phyloP scores from a whole-genome alignment of 192 early-diverging fungal species.

The Umbelopsis ramanniana region DNA sequence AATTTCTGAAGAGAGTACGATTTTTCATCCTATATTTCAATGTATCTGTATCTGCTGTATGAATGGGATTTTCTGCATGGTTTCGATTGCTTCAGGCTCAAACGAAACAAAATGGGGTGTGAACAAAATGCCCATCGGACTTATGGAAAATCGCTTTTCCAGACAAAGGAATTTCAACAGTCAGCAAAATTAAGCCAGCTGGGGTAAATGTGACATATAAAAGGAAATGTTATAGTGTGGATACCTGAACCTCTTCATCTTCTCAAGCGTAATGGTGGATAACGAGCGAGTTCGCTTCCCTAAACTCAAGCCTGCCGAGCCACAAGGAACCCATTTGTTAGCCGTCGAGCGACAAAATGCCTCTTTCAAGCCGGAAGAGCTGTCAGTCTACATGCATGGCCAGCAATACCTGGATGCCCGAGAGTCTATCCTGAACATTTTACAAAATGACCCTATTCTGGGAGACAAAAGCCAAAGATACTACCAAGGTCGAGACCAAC shows the following conservation, averaged over 20 bases:
- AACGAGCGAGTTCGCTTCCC: slow-evolving; percentile 38
- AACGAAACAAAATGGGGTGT: too few species aligned
- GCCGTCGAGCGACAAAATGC: slow-evolving; percentile 68
- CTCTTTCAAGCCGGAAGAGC: slow-evolving; percentile 63
- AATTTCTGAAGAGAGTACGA: too few species aligned
- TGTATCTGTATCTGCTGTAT: too few species aligned
- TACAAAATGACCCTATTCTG: slow-evolving; percentile 71
- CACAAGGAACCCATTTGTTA: slow-evolving; percentile 57
- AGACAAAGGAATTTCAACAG: not conserved
- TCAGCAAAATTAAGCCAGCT: not conserved
- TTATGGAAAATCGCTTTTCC: not conserved
- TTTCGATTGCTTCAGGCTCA: too few species aligned
- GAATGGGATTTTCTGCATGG: too few species aligned
- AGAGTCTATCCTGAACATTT: slow-evolving; percentile 56
- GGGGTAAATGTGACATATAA: not conserved
- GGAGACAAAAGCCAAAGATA: slow-evolving; percentile 65
- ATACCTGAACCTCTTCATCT: not conserved
- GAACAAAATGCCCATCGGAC: not conserved
- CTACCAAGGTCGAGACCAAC: slow-evolving; percentile 69
- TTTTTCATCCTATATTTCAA: too few species aligned
- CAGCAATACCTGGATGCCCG: slow-evolving; percentile 55
- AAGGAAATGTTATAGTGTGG: not conserved
- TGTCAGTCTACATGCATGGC: slow-evolving; percentile 68
- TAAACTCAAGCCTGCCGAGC: slow-evolving; percentile 37
- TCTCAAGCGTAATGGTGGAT: not conserved